Conservation (phyloP, 78 protist species). For the Protostelium mycophagum region DNA sequence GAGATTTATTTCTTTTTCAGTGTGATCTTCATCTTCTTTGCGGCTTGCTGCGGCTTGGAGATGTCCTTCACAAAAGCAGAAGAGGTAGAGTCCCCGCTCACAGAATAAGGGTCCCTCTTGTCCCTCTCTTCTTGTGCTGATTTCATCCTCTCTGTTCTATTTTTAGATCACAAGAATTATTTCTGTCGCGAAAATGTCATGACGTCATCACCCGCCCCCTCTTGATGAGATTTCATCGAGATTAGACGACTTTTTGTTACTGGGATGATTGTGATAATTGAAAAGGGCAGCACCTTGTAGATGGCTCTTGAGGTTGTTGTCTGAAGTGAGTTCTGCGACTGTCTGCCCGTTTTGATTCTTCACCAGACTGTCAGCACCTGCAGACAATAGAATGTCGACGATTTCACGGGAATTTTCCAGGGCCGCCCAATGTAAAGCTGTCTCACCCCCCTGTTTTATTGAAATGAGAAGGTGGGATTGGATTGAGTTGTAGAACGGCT, state of each 20-base stretch:
- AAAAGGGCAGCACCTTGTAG: background rate
- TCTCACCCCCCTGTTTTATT: background rate
- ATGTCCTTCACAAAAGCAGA: background rate
- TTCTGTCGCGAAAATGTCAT: too few relatives aligned
- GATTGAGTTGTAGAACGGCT: background rate
- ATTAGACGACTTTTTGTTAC: too few relatives aligned
- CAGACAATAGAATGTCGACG: background rate
- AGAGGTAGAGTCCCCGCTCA: background rate
- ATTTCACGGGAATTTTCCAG: background rate
- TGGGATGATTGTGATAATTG: background rate
- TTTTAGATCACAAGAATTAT: background rate
- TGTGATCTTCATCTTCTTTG: background rate
- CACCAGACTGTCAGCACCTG: background rate
- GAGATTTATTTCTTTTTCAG: background rate
- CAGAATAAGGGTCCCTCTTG: background rate
- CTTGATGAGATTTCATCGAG: too few relatives aligned
- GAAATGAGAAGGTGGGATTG: background rate
- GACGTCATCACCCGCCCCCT: too few relatives aligned
- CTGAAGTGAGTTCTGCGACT: background rate
- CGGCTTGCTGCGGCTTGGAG: background rate
- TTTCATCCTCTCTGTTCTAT: background rate
- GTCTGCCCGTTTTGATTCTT: background rate
- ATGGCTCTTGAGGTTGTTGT: background rate
- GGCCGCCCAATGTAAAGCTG: background rate
- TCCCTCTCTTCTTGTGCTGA: background rate